These are phyloP conservation scores for Persicaria maculosa DNA, from an alignment of 148 eudicot genomes.

Conservation along the genomic window DNA sequence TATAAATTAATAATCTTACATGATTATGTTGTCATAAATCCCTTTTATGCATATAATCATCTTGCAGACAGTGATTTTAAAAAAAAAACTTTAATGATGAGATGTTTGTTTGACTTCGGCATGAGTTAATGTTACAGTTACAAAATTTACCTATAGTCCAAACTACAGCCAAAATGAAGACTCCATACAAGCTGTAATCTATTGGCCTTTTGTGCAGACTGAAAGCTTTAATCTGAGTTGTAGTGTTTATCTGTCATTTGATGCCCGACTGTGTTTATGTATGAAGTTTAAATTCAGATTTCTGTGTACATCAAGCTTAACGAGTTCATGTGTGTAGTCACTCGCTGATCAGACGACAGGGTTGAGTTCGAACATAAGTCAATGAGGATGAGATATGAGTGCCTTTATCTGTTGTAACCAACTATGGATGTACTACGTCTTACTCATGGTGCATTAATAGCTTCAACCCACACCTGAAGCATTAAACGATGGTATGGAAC, in stretches of 20 bases:
- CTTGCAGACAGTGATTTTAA: too few species aligned
- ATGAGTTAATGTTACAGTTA: too few species aligned
- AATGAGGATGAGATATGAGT: background rate
- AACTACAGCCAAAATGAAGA: background rate
- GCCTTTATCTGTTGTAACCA: background rate
- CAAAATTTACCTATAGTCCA: background rate
- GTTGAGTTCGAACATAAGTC: background rate
- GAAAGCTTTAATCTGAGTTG: background rate
- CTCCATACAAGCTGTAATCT: background rate
- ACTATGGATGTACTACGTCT: background rate
- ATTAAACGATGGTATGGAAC: background rate
- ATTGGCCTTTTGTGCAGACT: background rate
- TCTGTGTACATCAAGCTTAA: background rate
- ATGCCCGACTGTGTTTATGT: background rate
- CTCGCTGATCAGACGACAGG: background rate
- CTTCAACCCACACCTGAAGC: constrained; percentile 6
- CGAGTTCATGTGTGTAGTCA: background rate
- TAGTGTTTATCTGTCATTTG: too few species aligned
- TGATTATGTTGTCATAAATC: background rate
- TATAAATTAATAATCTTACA: background rate
- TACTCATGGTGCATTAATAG: constrained; percentile 7
- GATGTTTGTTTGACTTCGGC: too few species aligned
- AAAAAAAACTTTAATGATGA: too few species aligned
- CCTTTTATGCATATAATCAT: too few species aligned
- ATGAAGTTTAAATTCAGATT: background rate